phyloP scores from a whole-genome alignment of 1,139 yeast species.

The Nadsonia commutata region DNA sequence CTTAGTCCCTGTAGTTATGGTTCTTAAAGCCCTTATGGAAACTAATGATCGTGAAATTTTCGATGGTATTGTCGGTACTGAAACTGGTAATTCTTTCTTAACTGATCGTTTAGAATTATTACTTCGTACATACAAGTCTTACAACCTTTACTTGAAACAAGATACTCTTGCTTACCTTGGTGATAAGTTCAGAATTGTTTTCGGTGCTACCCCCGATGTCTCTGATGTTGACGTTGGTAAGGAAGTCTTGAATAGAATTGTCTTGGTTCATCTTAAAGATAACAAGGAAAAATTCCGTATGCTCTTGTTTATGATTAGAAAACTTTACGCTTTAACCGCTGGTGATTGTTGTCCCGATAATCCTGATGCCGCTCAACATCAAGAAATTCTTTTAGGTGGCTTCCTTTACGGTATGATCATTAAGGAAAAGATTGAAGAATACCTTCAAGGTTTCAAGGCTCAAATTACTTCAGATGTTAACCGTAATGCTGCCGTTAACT shows the following conservation, averaged over 20 bases:
- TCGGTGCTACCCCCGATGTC: conserved; percentile 77
- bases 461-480: conserved; percentile 72
- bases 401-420: conserved; percentile 92
- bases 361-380: conserved; percentile 99
- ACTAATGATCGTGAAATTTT: conserved; percentile 90
- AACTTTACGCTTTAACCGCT: conserved; percentile 83
- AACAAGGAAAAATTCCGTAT: conserved; percentile 69
- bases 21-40: conserved; percentile 77
- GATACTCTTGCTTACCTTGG: conserved; percentile 90
- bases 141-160: conserved; percentile 62
- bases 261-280: conserved; percentile 69
- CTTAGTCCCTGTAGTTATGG: conserved; percentile 84
- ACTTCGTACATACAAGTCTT: conserved; percentile 73
- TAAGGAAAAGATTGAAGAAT: conserved; percentile 93
- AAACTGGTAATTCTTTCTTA: conserved; percentile 73
- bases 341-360: conserved; percentile 96
- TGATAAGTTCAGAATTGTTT: conserved; percentile 86
- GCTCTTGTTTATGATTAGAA: conserved; percentile 88
- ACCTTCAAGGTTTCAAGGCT: conserved; percentile 52
- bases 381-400: conserved; percentile 91
- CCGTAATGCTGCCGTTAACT: conserved; percentile 73
- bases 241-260: conserved; percentile 69
- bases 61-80: conserved; percentile 90
- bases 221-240: conserved; percentile 85
- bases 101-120: conserved; percentile 95